These are phyloP conservation scores for Fusarium scirpi DNA, from an alignment of 2,329 filamentous ascomycete genomes.

Conservation along the genomic window DNA sequence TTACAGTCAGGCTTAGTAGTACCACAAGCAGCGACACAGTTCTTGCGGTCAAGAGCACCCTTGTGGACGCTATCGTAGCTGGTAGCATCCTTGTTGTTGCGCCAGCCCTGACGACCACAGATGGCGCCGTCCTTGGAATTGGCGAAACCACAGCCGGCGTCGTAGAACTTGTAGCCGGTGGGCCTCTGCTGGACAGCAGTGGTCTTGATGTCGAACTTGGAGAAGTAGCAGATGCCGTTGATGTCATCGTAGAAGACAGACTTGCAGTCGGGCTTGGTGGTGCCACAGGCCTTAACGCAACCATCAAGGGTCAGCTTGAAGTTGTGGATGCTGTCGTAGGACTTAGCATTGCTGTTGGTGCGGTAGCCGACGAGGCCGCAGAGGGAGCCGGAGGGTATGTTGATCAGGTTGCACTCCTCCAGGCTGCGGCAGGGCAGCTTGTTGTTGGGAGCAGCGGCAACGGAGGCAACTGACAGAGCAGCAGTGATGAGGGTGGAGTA, in stretches of 20 bases:
- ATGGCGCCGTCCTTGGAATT: not conserved
- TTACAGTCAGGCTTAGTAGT: not conserved
- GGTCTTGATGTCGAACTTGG: not conserved
- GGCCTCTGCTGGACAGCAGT: not conserved
- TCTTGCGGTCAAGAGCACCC: not conserved
- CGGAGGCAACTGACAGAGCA: not conserved
- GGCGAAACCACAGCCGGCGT: not conserved
- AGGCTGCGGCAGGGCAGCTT: conserved; percentile 3
- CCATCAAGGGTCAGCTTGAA: not conserved
- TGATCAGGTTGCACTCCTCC: not conserved
- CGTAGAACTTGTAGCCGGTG: not conserved
- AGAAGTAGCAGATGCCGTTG: not conserved
- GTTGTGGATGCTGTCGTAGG: not conserved
- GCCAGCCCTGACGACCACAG: not conserved
- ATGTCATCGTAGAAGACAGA: not conserved
- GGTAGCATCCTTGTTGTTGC: not conserved
- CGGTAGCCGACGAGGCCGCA: not conserved
- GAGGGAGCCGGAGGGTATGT: not conserved
- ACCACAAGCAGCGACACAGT: not conserved
- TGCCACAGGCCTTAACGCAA: not conserved
- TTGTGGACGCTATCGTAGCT: not conserved
- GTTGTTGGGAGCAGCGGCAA: not conserved
- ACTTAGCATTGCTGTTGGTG: not conserved
- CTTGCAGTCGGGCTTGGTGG: not conserved
- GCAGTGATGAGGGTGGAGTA: not conserved